A percentile compares a stretch with the other conserved stretches of the same genome.
These are phyloP conservation scores for Phytophthora foliorum DNA, from an alignment of 352 stramenopile genomes.

Conservation along the genomic window DNA sequence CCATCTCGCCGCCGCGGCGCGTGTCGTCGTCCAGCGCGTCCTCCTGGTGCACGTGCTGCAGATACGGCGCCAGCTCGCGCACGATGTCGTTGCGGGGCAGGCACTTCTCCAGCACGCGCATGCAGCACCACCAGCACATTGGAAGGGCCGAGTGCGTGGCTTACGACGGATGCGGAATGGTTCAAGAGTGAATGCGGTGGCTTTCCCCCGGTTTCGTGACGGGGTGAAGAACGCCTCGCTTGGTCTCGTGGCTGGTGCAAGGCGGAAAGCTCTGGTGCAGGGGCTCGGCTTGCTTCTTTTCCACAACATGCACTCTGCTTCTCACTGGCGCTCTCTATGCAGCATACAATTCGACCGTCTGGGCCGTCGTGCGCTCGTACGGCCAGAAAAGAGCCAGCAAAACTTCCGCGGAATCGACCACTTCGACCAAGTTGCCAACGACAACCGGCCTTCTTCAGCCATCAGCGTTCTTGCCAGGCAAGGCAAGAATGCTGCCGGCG, in stretches of 20 bases:
- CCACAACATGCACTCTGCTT: slow-evolving; percentile 34
- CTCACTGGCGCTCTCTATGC: slow-evolving; percentile 36
- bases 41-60: slow-evolving; percentile 87
- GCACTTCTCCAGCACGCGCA: slow-evolving; percentile 89
- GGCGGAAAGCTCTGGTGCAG: background rate
- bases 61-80: slow-evolving; percentile 84
- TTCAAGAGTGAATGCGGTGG: background rate
- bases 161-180: too few species aligned
- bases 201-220: background rate
- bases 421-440: too few species aligned
- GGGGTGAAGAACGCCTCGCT: background rate
- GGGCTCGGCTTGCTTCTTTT: slow-evolving; percentile 23
- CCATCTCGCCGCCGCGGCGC: slow-evolving; percentile 47
- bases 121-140: slow-evolving; percentile 92
- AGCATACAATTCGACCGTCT: slow-evolving; percentile 32
- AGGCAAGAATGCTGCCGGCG: background rate
- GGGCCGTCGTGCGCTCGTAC: slow-evolving; percentile 24
- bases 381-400: slow-evolving; percentile 25
- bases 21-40: slow-evolving; percentile 71
- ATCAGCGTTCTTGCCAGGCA: background rate
- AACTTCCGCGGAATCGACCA: slow-evolving; percentile 28
- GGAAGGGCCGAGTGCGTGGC: background rate
- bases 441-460: slow-evolving; percentile 31
- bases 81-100: slow-evolving; percentile 91
- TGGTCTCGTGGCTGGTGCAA: slow-evolving; percentile 10